A percentile compares a stretch with the other conserved stretches of the same genome.
phyloP scores from a whole-genome alignment of 495 filamentous ascomycete genomes.

The Neurospora sp. region DNA sequence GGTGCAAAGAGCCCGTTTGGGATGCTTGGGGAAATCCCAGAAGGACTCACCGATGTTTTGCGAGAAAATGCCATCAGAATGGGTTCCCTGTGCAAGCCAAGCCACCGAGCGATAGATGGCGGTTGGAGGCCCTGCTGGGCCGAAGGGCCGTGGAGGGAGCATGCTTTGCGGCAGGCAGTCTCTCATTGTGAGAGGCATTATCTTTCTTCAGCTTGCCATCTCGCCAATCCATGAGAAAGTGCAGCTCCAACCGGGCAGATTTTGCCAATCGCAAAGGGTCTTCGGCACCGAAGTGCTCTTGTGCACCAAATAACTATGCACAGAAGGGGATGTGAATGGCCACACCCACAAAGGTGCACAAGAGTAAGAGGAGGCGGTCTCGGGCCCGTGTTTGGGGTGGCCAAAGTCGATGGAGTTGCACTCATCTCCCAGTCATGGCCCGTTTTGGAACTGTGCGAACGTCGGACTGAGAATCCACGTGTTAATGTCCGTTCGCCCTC shows the following conservation, averaged over 20 bases:
- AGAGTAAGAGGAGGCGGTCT: neutral
- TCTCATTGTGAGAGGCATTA: neutral
- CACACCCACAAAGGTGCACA: neutral
- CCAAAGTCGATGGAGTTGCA: neutral
- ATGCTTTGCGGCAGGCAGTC: neutral
- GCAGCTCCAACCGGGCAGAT: neutral
- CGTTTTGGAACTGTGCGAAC: neutral
- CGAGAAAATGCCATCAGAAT: neutral
- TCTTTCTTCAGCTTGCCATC: neutral
- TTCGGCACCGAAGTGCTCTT: slow-evolving; percentile 5
- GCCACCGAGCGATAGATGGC: neutral
- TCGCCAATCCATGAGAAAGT: neutral
- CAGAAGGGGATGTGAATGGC: neutral
- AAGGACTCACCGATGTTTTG: neutral
- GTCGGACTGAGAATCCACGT: neutral
- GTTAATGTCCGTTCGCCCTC: neutral
- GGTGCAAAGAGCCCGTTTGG: slow-evolving; percentile 9
- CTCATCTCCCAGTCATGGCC: neutral
- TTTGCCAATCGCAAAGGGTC: neutral
- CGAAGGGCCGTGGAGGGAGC: neutral
- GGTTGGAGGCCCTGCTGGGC: neutral
- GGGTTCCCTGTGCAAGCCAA: neutral
- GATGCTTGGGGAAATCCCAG: slow-evolving; percentile 1
- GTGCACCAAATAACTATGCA: neutral
- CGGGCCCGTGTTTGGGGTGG: neutral